Evolutionary conservation across 176 grass and related monocot genomes (phyloP).

Genomic region (Chrysopogon serrulatus): DNA sequence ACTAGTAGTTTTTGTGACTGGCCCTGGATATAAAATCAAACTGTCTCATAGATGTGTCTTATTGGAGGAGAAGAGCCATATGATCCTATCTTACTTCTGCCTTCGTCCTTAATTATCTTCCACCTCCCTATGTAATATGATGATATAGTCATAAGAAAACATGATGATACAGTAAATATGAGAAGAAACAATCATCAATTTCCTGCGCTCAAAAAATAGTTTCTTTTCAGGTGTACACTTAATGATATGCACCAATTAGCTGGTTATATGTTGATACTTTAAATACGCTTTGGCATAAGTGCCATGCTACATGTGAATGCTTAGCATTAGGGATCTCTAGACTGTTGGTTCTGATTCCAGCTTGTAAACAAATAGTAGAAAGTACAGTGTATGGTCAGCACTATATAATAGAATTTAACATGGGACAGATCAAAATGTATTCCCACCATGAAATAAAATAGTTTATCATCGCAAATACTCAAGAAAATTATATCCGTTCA

Average conservation of each 20-base stretch:
- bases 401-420: constrained; percentile 33
- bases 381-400: constrained; percentile 33
- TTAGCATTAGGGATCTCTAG: constrained; percentile 9
- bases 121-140: too few species aligned
- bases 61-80: background rate
- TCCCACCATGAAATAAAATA: constrained; percentile 53
- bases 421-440: constrained; percentile 52
- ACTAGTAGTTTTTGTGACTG: background rate
- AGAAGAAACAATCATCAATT: background rate
- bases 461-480: constrained; percentile 26
- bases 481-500: constrained; percentile 19
- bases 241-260: background rate
- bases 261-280: background rate
- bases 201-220: background rate
- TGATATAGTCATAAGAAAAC: background rate
- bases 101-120: constrained; percentile 2
- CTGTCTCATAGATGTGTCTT: constrained; percentile 10
- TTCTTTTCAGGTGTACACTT: background rate
- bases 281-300: background rate
- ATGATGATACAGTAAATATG: background rate
- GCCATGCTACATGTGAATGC: background rate
- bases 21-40: constrained; percentile 22
- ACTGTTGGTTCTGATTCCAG: constrained; percentile 24
- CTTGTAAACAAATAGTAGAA: constrained; percentile 25
- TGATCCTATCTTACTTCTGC: background rate